Evolutionary conservation across 164 flowering plant species (phyloP), one percentile per base, ranked within the genome.

Genomic region (Macadamia integrifolia): DNA sequence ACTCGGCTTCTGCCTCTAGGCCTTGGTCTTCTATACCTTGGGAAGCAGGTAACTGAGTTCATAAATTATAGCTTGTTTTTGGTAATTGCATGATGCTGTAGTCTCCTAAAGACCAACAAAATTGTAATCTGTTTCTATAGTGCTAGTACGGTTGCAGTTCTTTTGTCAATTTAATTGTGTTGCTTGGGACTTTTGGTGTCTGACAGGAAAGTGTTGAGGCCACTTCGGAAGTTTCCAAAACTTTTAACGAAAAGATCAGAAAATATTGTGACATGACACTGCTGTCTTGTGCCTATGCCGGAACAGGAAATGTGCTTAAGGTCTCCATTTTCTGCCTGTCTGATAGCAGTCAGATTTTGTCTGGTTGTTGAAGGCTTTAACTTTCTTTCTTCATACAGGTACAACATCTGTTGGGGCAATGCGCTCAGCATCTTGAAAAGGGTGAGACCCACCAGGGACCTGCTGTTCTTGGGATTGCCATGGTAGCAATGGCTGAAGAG

Each of bases 401-500:
- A 23, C 99, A 95, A 77, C 82, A 87, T 80, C 90, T 95, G 76
- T 81, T 95, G 58, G 98, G 95, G 70, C 93, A 89, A 61, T 95
- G 98, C 79, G 89, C 93, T 6, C 86, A 89, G 63, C 99, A 91
- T 80, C 95, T 91, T 66, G 99, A 92, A 68, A 92, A 92, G 78
- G 89, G 90, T 68, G 97, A 92, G 80, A 84, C 83, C 60, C 93
- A 88, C 77, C 99, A 95, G 71, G 99, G 97, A 35, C 97, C 99
- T 69, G 99, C 99, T 74, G 97, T 95, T 55, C 90, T 95, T 69
- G 99, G 99, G 53, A 87, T 92, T 81, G 99, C 98, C 61, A 88
- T 95, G 91, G 90, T 93, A 11, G 93, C 99, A 61, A 93, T 95
- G 99, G 97, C 97, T 56, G 99, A 95, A 79, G 99, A 95, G 72